Evolutionary conservation across 108 stramenopile species (phyloP).

Genomic region (Stephanodiscus minutulus): DNA sequence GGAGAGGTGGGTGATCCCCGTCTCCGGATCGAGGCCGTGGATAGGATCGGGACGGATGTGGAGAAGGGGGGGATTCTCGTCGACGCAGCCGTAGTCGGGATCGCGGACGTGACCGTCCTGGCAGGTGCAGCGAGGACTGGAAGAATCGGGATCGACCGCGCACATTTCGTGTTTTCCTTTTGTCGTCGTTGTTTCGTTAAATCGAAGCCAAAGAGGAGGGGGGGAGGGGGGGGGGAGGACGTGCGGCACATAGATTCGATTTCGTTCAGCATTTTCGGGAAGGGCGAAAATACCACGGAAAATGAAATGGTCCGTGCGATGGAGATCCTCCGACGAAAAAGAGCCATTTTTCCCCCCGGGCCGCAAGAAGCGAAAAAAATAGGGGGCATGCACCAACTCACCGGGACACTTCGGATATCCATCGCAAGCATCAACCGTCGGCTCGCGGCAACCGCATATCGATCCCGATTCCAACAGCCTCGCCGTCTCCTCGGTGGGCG

Average conservation of each 20-base stretch:
- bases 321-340: too few relatives aligned
- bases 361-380: too few relatives aligned
- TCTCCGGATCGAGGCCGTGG: conserved; percentile 31
- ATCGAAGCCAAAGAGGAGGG: background rate
- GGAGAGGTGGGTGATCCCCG: conserved; percentile 55
- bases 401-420: conserved; percentile 84
- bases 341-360: too few relatives aligned
- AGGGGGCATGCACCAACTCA: too few relatives aligned
- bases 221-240: background rate
- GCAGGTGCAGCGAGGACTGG: conserved; percentile 74
- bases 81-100: conserved; percentile 80
- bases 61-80: conserved; percentile 73
- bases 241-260: conserved; percentile 1
- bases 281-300: too few relatives aligned
- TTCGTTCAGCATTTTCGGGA: too few relatives aligned
- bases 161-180: conserved; percentile 75
- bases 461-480: conserved; percentile 57
- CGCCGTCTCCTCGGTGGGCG: conserved; percentile 73
- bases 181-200: background rate
- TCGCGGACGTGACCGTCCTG: conserved; percentile 71
- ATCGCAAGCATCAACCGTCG: conserved; percentile 77
- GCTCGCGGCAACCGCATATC: conserved; percentile 83
- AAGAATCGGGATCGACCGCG: conserved; percentile 40
- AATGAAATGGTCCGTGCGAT: too few relatives aligned
- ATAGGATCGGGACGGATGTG: conserved; percentile 22